Base-by-base conservation (phyloP, 352 stramenopile genomes). In the Phytophthora vignae region DNA sequence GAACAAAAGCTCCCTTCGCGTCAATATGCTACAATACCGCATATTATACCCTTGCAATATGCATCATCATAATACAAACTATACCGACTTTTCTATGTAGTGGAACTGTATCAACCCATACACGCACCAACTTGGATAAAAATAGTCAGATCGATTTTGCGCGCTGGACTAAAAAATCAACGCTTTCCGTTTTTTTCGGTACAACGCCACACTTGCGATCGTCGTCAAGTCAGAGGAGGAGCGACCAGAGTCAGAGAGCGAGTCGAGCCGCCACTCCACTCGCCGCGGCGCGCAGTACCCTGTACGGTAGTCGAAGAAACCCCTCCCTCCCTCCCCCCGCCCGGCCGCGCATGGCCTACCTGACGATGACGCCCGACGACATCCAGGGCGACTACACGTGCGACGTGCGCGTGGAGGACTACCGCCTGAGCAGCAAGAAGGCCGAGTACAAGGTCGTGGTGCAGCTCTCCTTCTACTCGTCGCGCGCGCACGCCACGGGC, bases 381-480 rank as follows among this genome's bases (percentile, higher is more conserved):
- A 95, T 95, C 72, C 82, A 93, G 60, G 86, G 86, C 63, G 84
- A 92, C 75, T 94, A 94, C 73, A 33, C 48, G 53, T 93, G 85
- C 71, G 69, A 72, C 19, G 60, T 95, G 27, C 64, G 58, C 17
- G 84, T 95, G 50, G 81, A 91, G 33, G 86, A 92, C 70, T 93
- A 91, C 74, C 86, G 88, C 40, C 69, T 93, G 2, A 67, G 48
- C 21, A 79, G 76, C 71, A 92, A 92, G 75, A 94, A 92, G 67
- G 85, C 82, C 70, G 88, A 95, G 81, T 95, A 89, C 74, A 91
- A 95, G 57, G 85, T 95, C 31, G 76, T 90, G 9, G 81, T 93
- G 42, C 71, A 78, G 36, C 69, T 93, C 25, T 79, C 76, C 33
- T 95, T 94, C 79, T 95, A 91, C 74, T 91, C 81, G 55, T 90